phyloP scores from a whole-genome alignment of 1,284 basidiomycete species.

The Meripilus lineatus region DNA sequence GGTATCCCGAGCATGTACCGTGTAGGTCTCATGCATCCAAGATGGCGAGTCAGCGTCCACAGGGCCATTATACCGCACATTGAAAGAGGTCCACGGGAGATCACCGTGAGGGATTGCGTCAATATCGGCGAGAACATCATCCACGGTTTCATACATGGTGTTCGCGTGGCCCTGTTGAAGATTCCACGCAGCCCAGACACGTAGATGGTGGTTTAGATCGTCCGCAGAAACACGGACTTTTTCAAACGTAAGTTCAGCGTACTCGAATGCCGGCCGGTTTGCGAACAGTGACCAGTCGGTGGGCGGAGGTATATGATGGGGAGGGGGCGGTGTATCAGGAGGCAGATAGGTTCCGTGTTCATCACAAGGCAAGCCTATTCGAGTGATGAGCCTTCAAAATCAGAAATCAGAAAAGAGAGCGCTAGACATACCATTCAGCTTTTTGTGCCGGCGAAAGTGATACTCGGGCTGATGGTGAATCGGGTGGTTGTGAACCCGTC shows the following conservation, averaged over 20 bases:
- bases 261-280: not conserved
- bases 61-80: slow-evolving; percentile 10
- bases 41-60: slow-evolving; percentile 8
- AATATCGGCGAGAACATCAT: slow-evolving; percentile 12
- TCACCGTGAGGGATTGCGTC: slow-evolving; percentile 13
- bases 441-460: too few relatives aligned
- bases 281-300: not conserved
- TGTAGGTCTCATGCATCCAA: too few relatives aligned
- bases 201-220: not conserved
- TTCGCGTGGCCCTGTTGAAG: too few relatives aligned
- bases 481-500: too few relatives aligned
- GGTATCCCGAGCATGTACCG: too few relatives aligned
- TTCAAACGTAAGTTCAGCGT: not conserved
- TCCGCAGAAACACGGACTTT: not conserved
- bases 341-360: not conserved
- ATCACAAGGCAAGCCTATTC: not conserved
- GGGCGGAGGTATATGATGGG: not conserved
- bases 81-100: slow-evolving; percentile 13
- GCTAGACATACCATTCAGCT: too few relatives aligned
- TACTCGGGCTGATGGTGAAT: too few relatives aligned
- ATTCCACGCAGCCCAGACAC: too few relatives aligned
- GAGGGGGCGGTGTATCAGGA: not conserved
- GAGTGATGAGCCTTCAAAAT: not conserved
- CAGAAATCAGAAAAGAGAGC: too few relatives aligned
- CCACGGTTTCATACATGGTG: too few relatives aligned